Base-by-base conservation (phyloP, 2,329 filamentous ascomycete genomes). In the Bipolaris gigantea region DNA sequence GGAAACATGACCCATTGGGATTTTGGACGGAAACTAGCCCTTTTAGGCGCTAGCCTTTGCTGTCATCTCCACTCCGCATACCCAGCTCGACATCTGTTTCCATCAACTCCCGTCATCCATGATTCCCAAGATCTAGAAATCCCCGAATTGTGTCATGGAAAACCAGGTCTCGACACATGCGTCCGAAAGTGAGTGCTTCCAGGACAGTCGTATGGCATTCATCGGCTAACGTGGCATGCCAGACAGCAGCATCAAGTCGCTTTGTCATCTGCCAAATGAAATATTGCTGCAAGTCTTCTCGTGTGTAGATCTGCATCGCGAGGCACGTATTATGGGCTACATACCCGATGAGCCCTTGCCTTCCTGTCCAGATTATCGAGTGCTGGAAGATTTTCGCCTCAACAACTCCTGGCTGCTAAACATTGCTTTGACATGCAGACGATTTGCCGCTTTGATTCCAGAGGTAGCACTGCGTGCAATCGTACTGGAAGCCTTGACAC, bases 401-500 rank as follows among this genome's bases (percentile, higher is more conserved):
- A 19, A 33, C 23, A 56, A 43, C 21, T 27, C 35, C 19, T 35
- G 50, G 23, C 47, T 59, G 2, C 39, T 25, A n/a, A 50, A 42
- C 41, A 45, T 63, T 23, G 52, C 60, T n/a, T 53, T 61, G n/a
- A 56, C 58, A 10, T 61, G 47, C 33, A 53, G 49, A 21, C 32
- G 53, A 27, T 61, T 63, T 19, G 38, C 48, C 4, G 25, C 45
- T 16, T 11, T 63, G n/a, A 39, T 50, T 34, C 51, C 42, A 35
- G 56, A 61, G 34, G 35, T 44, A 5, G 35, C 55, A 4, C 25
- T 59, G 5, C 38, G 41, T 30, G 44, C 51, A 4, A 50, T 53
- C 21, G 42, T 61, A 5, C 27, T 63, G 10, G 42, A 46, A 32
- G 19, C 34, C 11, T 11, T n/a, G 11, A 16, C 23, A 19, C 33